Percentiles rank a stretch among this genome's conserved stretches.
Evolutionary conservation across 2,329 filamentous ascomycete genomes (phyloP).

Genomic region (Xylaria sp.): DNA sequence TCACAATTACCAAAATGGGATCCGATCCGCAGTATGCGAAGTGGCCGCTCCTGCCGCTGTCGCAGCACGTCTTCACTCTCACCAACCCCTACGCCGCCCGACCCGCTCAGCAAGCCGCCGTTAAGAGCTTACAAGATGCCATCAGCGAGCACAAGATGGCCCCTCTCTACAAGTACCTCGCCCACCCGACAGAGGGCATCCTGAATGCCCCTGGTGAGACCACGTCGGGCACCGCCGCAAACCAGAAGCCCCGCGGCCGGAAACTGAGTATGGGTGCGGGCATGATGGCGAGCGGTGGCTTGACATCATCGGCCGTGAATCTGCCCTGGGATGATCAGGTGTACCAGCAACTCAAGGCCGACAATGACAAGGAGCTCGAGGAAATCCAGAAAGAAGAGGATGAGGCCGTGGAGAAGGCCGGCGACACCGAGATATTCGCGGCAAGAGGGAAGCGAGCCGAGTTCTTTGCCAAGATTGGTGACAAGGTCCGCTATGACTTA

Average conservation of each 20-base stretch:
- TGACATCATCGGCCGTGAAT: constrained; percentile 66
- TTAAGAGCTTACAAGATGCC: constrained; percentile 79
- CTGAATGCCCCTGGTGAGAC: constrained; percentile 77
- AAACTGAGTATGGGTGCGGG: constrained; percentile 71
- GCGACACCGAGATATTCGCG: constrained; percentile 92
- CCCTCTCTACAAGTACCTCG: constrained; percentile 82
- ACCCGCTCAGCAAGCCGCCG: constrained; percentile 69
- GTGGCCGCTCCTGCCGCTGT: constrained; percentile 80
- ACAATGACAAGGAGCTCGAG: constrained; percentile 80
- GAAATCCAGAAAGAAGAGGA: constrained; percentile 85
- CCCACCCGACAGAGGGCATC: constrained; percentile 81
- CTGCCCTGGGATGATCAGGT: constrained; percentile 91
- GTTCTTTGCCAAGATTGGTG: constrained; percentile 92
- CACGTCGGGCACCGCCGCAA: constrained; percentile 52
- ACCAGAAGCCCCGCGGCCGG: constrained; percentile 64
- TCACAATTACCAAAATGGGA: constrained; percentile 61
- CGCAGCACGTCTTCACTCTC: constrained; percentile 86
- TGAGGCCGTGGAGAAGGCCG: constrained; percentile 93
- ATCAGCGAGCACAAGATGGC: constrained; percentile 87
- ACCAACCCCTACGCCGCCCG: constrained; percentile 77
- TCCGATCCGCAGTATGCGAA: constrained; percentile 86
- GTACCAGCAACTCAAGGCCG: constrained; percentile 76
- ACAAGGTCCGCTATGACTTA: constrained; percentile 70
- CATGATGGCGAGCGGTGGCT: constrained; percentile 75
- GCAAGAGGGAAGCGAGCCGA: constrained; percentile 94